Percentiles rank a stretch among this genome's conserved stretches.
These are phyloP conservation scores for Tetradesmus obliquus DNA, from an alignment of 139 green algal genomes.

Conservation along the genomic window DNA sequence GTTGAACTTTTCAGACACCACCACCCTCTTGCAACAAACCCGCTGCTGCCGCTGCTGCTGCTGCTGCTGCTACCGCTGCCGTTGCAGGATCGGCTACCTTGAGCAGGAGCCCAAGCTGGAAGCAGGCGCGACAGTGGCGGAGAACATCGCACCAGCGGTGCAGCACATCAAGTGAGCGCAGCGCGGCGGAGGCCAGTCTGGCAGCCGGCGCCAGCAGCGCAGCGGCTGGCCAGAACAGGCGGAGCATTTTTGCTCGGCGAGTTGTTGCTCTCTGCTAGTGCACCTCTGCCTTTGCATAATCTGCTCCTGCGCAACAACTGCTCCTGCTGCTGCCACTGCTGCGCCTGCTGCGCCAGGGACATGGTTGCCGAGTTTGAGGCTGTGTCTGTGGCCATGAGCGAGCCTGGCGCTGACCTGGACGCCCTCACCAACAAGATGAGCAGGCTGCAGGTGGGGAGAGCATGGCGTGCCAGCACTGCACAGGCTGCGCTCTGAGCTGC, in stretches of 20 bases:
- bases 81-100: conserved; percentile 77
- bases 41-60: neutral
- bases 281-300: neutral
- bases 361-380: conserved; percentile 68
- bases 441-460: conserved; percentile 61
- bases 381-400: conserved; percentile 76
- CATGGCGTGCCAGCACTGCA: neutral
- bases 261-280: too few species aligned
- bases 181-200: too few species aligned
- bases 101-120: conserved; percentile 84
- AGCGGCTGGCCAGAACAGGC: neutral
- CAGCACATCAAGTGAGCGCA: conserved; percentile 45
- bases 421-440: conserved; percentile 81
- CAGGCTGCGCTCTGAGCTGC: neutral
- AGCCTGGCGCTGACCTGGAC: conserved; percentile 80
- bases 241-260: neutral
- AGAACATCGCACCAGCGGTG: conserved; percentile 73
- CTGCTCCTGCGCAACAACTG: neutral
- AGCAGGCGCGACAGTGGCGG: conserved; percentile 69
- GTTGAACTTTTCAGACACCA: too few species aligned
- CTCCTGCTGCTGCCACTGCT: neutral
- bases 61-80: neutral
- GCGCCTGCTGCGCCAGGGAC: neutral
- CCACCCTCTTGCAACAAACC: neutral
- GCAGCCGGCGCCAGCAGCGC: neutral